Evolutionary conservation across 768 basidiomycete genomes (phyloP), one percentile per base, ranked within the genome.

Genomic region (Lactarius quietus): DNA sequence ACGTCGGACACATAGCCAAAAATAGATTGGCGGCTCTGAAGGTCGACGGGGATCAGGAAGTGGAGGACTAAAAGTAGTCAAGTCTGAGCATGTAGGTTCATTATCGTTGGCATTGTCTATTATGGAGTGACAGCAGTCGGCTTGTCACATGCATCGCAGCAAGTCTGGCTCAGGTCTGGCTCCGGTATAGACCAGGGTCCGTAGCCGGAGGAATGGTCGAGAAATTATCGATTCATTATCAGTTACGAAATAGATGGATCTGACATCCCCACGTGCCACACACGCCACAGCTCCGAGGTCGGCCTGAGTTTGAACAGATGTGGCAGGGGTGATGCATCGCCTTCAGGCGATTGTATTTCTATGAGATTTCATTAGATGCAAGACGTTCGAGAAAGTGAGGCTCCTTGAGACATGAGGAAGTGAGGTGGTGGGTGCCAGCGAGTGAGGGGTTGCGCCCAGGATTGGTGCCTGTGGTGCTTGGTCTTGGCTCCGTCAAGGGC

Each of bases 1-100:
- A 92, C 71, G 80, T 95, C 10, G 89, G 89, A 33, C 75, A 73
- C 65, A 95, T 96, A 65, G 94, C 92, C 23, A 85, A 86, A 76
- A 86, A 84, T 70, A 80, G 92, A 63, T 69, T 92, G 72, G 72
- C 70, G 36, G 73, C 80, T 28, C 72, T 88, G 68, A 80, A 79
- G 7, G 75, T 78, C 26, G 70, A 73, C 10, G 73, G 76, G 69
- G 66, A 68, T 72, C 70, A 72, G 73, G 67, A 48, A 35, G 51
- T 38, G 6, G 55, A 51, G 48, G 48, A 15, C 23, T 51, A 26
- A 48, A 51, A 14, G 48, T 17, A 51, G 48, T 26, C 23, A 26
- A 51, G 48, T 7, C 6, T 20, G 41, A 20, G 20, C 23, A 17
- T 51, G 48, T 26, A 26, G 43, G 43, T 51, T 26, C 23, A 26